Evolutionary conservation across 1,284 basidiomycete species (phyloP).

Genomic region (Cutaneotrichosporon cavernicola): DNA sequence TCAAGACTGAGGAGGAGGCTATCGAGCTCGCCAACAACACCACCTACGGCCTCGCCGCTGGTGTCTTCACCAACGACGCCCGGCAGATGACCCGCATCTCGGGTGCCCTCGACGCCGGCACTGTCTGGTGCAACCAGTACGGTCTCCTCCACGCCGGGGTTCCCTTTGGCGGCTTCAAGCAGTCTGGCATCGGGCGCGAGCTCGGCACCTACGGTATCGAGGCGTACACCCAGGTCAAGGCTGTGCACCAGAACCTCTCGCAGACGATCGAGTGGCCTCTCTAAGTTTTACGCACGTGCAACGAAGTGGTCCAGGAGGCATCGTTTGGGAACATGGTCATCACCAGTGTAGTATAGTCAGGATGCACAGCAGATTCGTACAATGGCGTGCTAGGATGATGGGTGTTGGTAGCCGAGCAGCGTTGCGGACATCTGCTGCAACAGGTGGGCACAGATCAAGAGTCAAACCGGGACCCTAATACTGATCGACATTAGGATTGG

Average conservation of each 20-base stretch:
- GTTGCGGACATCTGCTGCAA: too few relatives aligned
- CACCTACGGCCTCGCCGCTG: slow-evolving; percentile 80
- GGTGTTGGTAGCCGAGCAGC: too few relatives aligned
- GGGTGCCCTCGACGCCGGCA: slow-evolving; percentile 73
- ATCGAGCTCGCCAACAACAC: slow-evolving; percentile 78
- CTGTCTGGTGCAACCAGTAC: slow-evolving; percentile 84
- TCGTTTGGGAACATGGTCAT: background rate
- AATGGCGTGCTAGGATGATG: too few relatives aligned
- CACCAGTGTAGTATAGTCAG: slow-evolving; percentile 7
- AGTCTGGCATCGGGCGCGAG: slow-evolving; percentile 76
- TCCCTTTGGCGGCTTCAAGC: slow-evolving; percentile 94
- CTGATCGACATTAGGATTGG: too few relatives aligned
- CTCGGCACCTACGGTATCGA: slow-evolving; percentile 83
- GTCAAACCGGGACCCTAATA: too few relatives aligned
- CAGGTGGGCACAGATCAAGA: too few relatives aligned
- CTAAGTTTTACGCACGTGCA: slow-evolving; percentile 16
- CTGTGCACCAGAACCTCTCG: slow-evolving; percentile 70
- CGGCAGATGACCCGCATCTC: slow-evolving; percentile 82
- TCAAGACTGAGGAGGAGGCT: slow-evolving; percentile 51
- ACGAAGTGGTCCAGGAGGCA: background rate
- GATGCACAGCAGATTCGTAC: background rate
- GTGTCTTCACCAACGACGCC: slow-evolving; percentile 80
- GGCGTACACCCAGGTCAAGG: slow-evolving; percentile 79
- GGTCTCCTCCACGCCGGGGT: slow-evolving; percentile 75
- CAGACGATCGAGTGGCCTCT: slow-evolving; percentile 30